These are phyloP conservation scores for Ceratobasidium sp. DNA, from an alignment of 1,284 basidiomycete species.

Conservation along the genomic window DNA sequence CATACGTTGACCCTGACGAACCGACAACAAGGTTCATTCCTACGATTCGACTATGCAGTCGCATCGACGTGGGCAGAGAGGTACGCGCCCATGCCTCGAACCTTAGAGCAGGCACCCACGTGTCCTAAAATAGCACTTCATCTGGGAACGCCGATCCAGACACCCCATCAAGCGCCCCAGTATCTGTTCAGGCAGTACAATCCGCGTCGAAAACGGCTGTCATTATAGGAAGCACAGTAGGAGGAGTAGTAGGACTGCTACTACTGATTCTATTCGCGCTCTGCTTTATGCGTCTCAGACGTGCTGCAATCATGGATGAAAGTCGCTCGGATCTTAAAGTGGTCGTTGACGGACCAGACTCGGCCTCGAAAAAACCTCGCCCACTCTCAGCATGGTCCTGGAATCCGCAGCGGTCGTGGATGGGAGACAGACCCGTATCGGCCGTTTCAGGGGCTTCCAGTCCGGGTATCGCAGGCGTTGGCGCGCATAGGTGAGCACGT, in stretches of 20 bases:
- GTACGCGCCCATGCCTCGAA: not conserved
- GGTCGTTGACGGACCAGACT: not conserved
- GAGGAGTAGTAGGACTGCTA: constrained; percentile 13
- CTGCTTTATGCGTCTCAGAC: constrained; percentile 20
- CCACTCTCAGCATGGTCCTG: constrained; percentile 23
- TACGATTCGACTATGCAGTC: constrained; percentile 24
- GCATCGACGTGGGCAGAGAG: constrained; percentile 16
- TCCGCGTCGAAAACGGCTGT: constrained; percentile 3
- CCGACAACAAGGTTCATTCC: constrained; percentile 5
- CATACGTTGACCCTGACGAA: constrained; percentile 30
- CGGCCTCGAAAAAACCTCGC: too few species aligned
- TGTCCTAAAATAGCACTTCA: not conserved
- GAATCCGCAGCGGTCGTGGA: constrained; percentile 1
- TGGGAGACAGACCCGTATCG: constrained; percentile 2
- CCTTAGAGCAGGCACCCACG: not conserved
- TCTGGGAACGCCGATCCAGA: not conserved
- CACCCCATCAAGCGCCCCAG: not conserved
- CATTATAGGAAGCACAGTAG: not conserved
- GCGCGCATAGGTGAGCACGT: constrained; percentile 14
- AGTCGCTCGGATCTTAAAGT: constrained; percentile 2
- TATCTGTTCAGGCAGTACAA: not conserved
- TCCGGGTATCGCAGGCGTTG: constrained; percentile 22
- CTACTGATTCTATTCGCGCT: constrained; percentile 5
- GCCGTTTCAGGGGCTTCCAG: constrained; percentile 8
- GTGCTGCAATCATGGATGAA: constrained; percentile 20